Percentiles rank a stretch among this genome's conserved stretches.
phyloP scores from a whole-genome alignment of 768 basidiomycete genomes.

The Boletus barrowsii region DNA sequence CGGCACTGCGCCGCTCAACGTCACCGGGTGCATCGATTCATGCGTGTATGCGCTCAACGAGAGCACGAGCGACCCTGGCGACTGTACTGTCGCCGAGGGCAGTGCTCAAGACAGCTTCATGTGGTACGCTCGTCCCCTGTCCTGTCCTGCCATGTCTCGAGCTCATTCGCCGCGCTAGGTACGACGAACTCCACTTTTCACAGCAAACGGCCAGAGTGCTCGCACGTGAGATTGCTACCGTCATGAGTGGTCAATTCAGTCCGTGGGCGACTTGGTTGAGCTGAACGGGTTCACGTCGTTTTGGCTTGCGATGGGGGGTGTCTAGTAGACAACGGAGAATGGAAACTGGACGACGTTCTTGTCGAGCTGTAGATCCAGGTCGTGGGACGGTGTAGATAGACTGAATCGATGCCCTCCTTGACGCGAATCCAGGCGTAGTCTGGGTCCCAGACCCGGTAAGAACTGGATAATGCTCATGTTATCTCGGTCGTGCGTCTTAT shows the following conservation, averaged over 20 bases:
- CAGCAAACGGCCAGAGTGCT: slow-evolving; percentile 56
- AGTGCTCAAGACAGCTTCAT: slow-evolving; percentile 54
- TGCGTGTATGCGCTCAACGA: slow-evolving; percentile 39
- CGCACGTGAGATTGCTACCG: slow-evolving; percentile 47
- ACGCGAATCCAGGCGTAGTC: too few relatives aligned
- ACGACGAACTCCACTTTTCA: slow-evolving; percentile 53
- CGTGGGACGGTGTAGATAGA: too few relatives aligned
- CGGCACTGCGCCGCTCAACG: slow-evolving; percentile 59
- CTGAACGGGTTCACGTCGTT: slow-evolving; percentile 10
- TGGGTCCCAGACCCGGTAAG: too few relatives aligned
- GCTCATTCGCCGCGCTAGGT: neutral
- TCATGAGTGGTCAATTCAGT: slow-evolving; percentile 42
- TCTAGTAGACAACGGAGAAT: too few relatives aligned
- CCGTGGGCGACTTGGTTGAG: slow-evolving; percentile 52
- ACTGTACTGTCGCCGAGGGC: slow-evolving; percentile 35
- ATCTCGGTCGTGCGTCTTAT: too few relatives aligned
- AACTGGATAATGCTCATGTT: too few relatives aligned
- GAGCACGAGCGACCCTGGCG: slow-evolving; percentile 23
- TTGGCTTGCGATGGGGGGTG: too few relatives aligned
- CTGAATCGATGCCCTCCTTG: too few relatives aligned
- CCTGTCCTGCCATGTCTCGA: neutral
- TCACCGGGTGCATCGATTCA: slow-evolving; percentile 48
- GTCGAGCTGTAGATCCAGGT: too few relatives aligned
- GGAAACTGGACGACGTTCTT: too few relatives aligned
- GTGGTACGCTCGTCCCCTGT: slow-evolving; percentile 39